phyloP scores from a whole-genome alignment of 1,284 basidiomycete species.

The Cutaneotrichosporon sp. region DNA sequence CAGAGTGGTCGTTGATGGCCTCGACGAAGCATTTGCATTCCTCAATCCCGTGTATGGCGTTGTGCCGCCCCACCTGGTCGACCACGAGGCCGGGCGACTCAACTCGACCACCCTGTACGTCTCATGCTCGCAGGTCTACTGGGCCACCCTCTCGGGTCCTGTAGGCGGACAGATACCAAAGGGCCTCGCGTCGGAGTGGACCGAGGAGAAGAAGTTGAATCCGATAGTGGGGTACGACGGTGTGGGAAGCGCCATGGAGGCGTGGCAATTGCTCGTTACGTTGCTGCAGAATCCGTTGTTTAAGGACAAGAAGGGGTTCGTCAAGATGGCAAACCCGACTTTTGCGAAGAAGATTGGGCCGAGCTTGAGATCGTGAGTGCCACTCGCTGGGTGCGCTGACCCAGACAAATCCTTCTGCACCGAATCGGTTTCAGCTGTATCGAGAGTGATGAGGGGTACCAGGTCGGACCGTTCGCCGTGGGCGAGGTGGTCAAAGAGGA shows the following conservation, averaged over 20 bases:
- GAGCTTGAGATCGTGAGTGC: constrained; percentile 24
- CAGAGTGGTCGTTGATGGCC: constrained; percentile 24
- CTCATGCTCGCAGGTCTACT: constrained; percentile 34
- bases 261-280: constrained; percentile 33
- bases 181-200: constrained; percentile 28
- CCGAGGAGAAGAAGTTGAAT: constrained; percentile 32
- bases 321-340: constrained; percentile 32
- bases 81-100: neutral
- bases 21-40: constrained; percentile 32
- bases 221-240: constrained; percentile 24
- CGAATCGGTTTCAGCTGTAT: constrained; percentile 39
- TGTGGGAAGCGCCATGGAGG: constrained; percentile 17
- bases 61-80: neutral
- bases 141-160: constrained; percentile 32
- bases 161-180: constrained; percentile 35
- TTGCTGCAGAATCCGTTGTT: constrained; percentile 41
- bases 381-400: neutral
- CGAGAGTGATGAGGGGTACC: constrained; percentile 27
- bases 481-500: constrained; percentile 21
- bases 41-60: constrained; percentile 11
- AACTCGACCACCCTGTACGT: constrained; percentile 17
- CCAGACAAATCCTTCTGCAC: constrained; percentile 33
- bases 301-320: constrained; percentile 37
- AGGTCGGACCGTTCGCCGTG: constrained; percentile 34
- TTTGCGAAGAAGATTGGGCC: constrained; percentile 32